Evolutionary conservation across 345 rosid genomes (phyloP), one percentile per base, ranked within the genome.

Genomic region (Kernera saxatilis): DNA sequence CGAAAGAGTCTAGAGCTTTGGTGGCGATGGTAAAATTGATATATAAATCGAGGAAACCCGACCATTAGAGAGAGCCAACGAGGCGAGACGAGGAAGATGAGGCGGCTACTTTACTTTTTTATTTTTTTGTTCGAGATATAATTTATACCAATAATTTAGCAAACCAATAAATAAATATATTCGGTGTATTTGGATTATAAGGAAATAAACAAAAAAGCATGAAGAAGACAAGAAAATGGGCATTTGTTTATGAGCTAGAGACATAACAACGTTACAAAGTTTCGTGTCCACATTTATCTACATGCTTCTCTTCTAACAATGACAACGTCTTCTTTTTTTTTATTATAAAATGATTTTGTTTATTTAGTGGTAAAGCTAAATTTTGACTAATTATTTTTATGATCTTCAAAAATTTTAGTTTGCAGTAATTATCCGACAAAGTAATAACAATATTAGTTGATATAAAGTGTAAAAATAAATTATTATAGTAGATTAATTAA

Each of bases 21-120:
- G 57, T 2, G 12, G 48, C n/a, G 64, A 43, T 54, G 39, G 8
- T 7, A 0, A 0, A 14, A 33, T 2, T 48, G 64, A 73, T 51
- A 5, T 11, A 63, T 51, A 5, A 52, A 32, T 30, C 19, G 45
- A 73, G 10, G 77, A 55, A 64, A 64, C 65, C 71, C 66, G 64
- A 65, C 26, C 58, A 13, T 33, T 33, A 45, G 63, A 73, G 54
- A 66, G 54, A 64, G 71, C 65, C 48, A 44, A 64, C 22, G 65
- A 51, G 75, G 71, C 15, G 51, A 64, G 65, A 55, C 77, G 77
- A 67, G 10, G 68, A 58, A 30, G 73, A 67, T 40, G 73, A 66
- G 68, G 44, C 72, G 72, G 67, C 73, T 59, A 29, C 68, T 67
- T 66, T 71, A 30, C 35, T 29, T 37, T 57, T 0, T 3, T 32